Evolutionary conservation across 306 rosid species (phyloP).

Genomic region (Lagenaria siceraria): DNA sequence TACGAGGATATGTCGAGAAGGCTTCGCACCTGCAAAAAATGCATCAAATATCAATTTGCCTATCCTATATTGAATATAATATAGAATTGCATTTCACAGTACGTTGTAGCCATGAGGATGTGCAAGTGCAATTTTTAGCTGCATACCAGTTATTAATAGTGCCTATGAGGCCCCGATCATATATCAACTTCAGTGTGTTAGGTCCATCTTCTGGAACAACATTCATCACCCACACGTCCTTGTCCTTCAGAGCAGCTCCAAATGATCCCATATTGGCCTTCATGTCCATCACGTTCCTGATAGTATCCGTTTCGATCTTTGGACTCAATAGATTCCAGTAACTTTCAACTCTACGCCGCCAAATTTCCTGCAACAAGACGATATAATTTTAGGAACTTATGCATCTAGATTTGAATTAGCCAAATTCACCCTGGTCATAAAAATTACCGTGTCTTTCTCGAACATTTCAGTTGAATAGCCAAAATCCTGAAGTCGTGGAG

Average conservation of each 20-base stretch:
- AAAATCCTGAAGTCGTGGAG: constrained; percentile 89
- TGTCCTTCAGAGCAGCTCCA: constrained; percentile 78
- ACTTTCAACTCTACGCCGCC: constrained; percentile 68
- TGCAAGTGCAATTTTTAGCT: background rate
- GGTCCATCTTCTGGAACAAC: constrained; percentile 79
- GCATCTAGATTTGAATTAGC: background rate
- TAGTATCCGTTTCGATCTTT: constrained; percentile 43
- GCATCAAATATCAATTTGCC: background rate
- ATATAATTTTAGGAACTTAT: background rate
- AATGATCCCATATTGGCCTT: constrained; percentile 84
- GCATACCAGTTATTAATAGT: constrained; percentile 64
- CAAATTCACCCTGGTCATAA: background rate
- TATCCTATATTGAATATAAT: background rate
- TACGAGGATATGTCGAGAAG: constrained; percentile 88
- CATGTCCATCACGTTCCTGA: constrained; percentile 95
- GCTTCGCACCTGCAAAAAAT: constrained; percentile 56
- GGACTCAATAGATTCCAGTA: constrained; percentile 77
- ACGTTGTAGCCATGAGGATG: background rate
- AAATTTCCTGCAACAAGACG: constrained; percentile 45
- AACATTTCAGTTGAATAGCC: constrained; percentile 81
- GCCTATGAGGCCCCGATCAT: constrained; percentile 94
- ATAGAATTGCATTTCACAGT: background rate
- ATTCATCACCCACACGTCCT: constrained; percentile 95
- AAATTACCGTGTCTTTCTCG: constrained; percentile 69
- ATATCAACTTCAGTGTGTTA: constrained; percentile 73